Conservation (phyloP, 2,329 filamentous ascomycete genomes). For the Exserohilum rostratum region DNA sequence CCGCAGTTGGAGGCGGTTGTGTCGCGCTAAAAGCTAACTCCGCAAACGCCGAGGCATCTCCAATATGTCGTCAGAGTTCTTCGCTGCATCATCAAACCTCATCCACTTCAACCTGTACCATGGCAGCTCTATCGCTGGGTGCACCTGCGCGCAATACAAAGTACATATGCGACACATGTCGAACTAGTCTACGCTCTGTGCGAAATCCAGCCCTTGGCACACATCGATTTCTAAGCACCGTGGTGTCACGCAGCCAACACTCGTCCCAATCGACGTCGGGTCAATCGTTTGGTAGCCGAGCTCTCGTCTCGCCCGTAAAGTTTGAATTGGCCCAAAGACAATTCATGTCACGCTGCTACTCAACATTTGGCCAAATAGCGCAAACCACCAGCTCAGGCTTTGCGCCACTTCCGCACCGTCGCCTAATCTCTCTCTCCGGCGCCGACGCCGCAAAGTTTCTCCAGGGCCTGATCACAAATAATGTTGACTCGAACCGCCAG, state of each 20-base stretch:
- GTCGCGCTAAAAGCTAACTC: conserved; percentile 13
- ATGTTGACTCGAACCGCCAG: conserved; percentile 59
- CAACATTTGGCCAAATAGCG: not conserved
- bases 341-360: not conserved
- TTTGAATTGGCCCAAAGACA: not conserved
- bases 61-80: conserved; percentile 13
- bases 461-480: conserved; percentile 83
- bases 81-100: not conserved
- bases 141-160: conserved; percentile 1
- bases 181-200: conserved; percentile 7
- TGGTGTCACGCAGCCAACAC: conserved; percentile 11
- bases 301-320: not conserved
- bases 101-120: conserved; percentile 3
- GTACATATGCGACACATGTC: conserved; percentile 33
- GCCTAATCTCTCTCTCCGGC: conserved; percentile 79
- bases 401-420: conserved; percentile 70
- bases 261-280: conserved; percentile 38
- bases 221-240: conserved; percentile 15
- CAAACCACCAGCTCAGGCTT: conserved; percentile 50
- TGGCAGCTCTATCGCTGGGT: conserved; percentile 16
- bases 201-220: conserved; percentile 7
- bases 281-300: not conserved
- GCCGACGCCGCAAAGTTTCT: conserved; percentile 82
- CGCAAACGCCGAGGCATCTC: conserved; percentile 23
- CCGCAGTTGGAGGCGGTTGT: not conserved